Evolutionary conservation across 2,329 filamentous ascomycete species (phyloP), one percentile per base, ranked within the genome.

Genomic region (Sclerotinia sclerotiorum): DNA sequence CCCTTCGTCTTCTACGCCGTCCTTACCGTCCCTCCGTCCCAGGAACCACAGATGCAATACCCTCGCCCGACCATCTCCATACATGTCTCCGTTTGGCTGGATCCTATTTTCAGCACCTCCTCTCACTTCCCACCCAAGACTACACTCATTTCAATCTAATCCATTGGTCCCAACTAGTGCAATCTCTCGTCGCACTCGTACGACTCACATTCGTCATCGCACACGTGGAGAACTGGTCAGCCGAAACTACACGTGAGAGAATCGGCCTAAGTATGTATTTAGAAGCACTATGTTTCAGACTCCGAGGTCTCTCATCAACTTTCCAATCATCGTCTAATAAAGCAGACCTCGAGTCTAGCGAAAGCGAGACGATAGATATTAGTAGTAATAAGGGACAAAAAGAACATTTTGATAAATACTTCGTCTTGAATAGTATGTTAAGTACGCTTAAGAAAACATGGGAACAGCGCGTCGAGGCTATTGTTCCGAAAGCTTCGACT

Each of bases 141-240:
- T 76, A 72, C 44, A 58, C 61, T 0, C 29, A 65, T 5, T 76
- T 77, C 63, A 74, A 73, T 5, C 48, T 67, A 0, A 68, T 72
- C 1, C 70, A 76, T 44, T 76, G 74, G 72, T 69, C 67, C 2
- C 32, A 61, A 11, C 11, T 76, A 2, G 70, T 77, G 1, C 70
- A 74, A 39, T 46, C 62, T 2, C 68, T 76, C 0, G 62, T 77
- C 13, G 55, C 72, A 2, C 66, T 74, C 24, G 73, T 73, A 0
- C 58, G 75, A 13, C 71, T 77, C 0, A 73, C 75, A 0, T 77
- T 77, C 51, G 32, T 75, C 39, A 73, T 77, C 69, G 74, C 75
- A 2, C 61, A 67, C 17, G 68, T 61, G 19, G 54, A 73, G 21
- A 67, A 67, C 13, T 77, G 75, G 76, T 71, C 74, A 52, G 55